A percentile compares a stretch with the other conserved stretches of the same genome.
Evolutionary conservation across 169 alveolate species (phyloP).

Genomic region (Eimeria acervulina): DNA sequence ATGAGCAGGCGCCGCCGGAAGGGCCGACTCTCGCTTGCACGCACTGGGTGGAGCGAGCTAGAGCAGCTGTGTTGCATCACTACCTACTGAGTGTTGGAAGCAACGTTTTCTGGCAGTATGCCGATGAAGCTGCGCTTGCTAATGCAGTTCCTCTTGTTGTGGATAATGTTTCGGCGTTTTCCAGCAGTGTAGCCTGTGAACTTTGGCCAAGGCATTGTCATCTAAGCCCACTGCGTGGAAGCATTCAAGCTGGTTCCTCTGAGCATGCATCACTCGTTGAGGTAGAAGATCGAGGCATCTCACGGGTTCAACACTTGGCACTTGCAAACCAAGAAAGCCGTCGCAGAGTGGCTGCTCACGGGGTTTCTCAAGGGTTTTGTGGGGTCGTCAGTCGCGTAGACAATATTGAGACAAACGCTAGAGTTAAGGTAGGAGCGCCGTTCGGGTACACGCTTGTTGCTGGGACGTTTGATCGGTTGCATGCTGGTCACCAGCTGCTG

Average conservation of each 20-base stretch:
- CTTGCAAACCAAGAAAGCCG: not conserved
- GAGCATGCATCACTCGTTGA: not conserved
- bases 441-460: conserved; percentile 85
- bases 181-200: conserved; percentile 4
- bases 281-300: not conserved
- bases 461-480: conserved; percentile 88
- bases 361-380: not conserved
- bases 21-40: conserved; percentile 1
- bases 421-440: not conserved
- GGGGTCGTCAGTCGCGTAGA: not conserved
- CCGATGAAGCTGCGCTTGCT: conserved; percentile 37
- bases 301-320: not conserved
- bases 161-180: not conserved
- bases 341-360: not conserved
- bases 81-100: not conserved
- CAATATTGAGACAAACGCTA: not conserved
- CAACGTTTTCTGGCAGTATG: not conserved
- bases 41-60: conserved; percentile 42
- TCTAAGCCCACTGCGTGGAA: not conserved
- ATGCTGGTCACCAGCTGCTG: conserved; percentile 87
- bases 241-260: not conserved
- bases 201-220: conserved; percentile 74
- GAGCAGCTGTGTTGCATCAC: conserved; percentile 62
- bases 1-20: not conserved
- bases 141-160: conserved; percentile 44